Base-by-base conservation (phyloP, 306 rosid genomes). In the Malus sylvestris region DNA sequence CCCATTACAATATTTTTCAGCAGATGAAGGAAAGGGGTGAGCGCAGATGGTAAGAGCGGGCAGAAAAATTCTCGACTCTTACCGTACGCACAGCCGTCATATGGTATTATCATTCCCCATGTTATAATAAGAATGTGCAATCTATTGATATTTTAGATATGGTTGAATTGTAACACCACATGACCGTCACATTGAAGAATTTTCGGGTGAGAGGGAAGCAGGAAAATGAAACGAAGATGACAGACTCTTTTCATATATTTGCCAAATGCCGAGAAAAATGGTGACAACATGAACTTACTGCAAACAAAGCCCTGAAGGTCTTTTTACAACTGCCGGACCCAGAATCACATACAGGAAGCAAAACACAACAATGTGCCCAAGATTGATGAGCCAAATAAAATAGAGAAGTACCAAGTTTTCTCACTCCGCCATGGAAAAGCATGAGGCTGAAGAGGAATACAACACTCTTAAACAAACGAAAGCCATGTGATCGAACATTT, bases 341-440 rank as follows among this genome's bases (percentile, higher is more conserved):
- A 51, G 61, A 70, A 71, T 66, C 72, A 60, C 69, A 76, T 83
- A 40, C 19, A 46, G 27, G 44, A 76, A 83, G 66, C 76, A 76
- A 61, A 76, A 66, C 73, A 72, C 76, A 76, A 70, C 49, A 80
- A 27, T 58, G 68, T 52, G 79, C 70, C 73, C 87, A 71, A 83
- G 68, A 67, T 64, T 63, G 44, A 40, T 52, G 81, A 74, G 83
- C 78, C 55, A 29, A n/a, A 66, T 40, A 75, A 32, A 27, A 72
- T 9, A 55, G 67, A 67, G 79, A 49, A 35, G 74, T 66, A 57
- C 55, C 27, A 84, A 69, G 80, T 84, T 84, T 72, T 69, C 68
- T 72, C 86, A 79, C 77, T 46, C 80, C 70, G 32, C 74, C 64
- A 67, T 38, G 80, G 63, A 29, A 51, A 67, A 45, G 68, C 75